Base-by-base conservation (phyloP, 1,284 basidiomycete genomes). In the Bondarzewia mesenterica region DNA sequence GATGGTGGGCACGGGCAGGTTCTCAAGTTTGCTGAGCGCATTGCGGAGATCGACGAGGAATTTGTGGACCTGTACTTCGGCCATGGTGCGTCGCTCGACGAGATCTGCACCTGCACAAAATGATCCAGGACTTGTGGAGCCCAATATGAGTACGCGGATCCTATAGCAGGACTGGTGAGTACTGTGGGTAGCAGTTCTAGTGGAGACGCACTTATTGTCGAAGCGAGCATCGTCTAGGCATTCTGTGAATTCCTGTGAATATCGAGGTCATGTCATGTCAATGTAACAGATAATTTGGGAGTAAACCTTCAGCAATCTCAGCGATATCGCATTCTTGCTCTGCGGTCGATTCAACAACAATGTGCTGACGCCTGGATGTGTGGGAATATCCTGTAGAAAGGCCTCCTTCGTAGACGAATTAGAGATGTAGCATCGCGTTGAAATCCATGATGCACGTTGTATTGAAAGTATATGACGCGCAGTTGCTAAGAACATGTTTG, bases 71-170 rank as follows among this genome's bases (percentile, higher is more conserved):
- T 93, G 80, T 7, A 66, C 47, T 56, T 78, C 75, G 4, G 80
- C 72, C 92, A 97, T 96, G 1, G 77, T 75, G 35, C 83, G 81
- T 50, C 93, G 77, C 64, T 97, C 93, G 50, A 77, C 75, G 44
- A 97, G 79, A 65, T 97, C 93, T 8, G 93, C 93, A 5, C 94
- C 93, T 16, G 93, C 87, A 63, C 93, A 97, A 68, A 95, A 96
- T 2, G 87, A 77, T n/a, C 81, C 81, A 10, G 73, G 58, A 0
- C 78, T 77, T 0, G 85, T 77, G 2, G 92, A 92, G 48, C 84
- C 79, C 15, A 95, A 61, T 49, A 96, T 81, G 52, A 95, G 74
- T 0, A 88, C 78, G 49, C 91, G 85, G 23, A 86, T 72, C 47
- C 85, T 88, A 49, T 45, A 41, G 32, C 47, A 39, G 46, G 53